A percentile compares a stretch with the other conserved stretches of the same genome.
Conservation (phyloP, 768 basidiomycete species). For the Termitomyces sp. region DNA sequence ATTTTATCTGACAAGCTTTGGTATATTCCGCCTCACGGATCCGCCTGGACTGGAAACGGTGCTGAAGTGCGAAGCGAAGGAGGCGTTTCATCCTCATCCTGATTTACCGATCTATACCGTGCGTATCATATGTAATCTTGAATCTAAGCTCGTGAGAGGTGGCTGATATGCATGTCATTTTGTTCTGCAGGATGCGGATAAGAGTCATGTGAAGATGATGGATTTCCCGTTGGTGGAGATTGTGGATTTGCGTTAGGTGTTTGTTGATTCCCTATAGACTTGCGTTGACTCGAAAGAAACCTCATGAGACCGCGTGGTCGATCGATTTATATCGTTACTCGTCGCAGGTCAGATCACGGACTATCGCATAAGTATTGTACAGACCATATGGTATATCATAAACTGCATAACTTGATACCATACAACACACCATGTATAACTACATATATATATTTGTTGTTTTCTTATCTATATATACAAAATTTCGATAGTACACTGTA, state of each 20-base stretch:
- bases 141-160: not conserved
- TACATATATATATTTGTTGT: not conserved
- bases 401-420: not conserved
- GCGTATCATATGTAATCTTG: too few relatives aligned
- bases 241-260: constrained; percentile 64
- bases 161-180: not conserved
- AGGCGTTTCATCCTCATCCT: constrained; percentile 85
- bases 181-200: constrained; percentile 72
- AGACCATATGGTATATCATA: not conserved
- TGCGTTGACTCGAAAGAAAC: too few relatives aligned
- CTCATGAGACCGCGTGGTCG: not conserved
- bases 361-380: not conserved
- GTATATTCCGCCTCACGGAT: constrained; percentile 87
- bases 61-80: constrained; percentile 60
- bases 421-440: not conserved
- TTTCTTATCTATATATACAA: too few relatives aligned
- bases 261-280: not conserved
- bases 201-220: constrained; percentile 79
- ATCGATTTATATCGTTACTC: not conserved
- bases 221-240: constrained; percentile 78
- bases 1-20: constrained; percentile 49
- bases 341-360: not conserved
- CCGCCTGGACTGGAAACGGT: constrained; percentile 79
- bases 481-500: too few relatives aligned
- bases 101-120: constrained; percentile 86